Conservation (phyloP, 305 asterid genomes). For the Fraxinus greggii region DNA sequence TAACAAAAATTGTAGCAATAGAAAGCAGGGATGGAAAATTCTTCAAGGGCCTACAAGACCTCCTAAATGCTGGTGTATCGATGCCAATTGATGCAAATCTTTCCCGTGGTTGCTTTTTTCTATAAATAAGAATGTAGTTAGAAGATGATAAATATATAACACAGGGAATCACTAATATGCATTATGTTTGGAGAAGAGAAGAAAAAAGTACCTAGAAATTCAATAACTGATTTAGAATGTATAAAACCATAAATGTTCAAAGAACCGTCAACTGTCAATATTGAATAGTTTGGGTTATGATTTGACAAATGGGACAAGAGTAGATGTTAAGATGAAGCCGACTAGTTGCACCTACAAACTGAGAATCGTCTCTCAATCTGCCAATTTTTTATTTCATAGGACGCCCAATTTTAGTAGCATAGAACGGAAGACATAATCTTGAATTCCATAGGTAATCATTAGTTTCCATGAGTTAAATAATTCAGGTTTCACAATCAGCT, state of each 20-base stretch:
- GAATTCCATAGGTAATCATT: not conserved
- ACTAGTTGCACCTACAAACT: not conserved
- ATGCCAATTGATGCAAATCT: slow-evolving; percentile 72
- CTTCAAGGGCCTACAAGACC: slow-evolving; percentile 30
- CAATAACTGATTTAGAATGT: not conserved
- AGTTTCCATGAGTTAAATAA: not conserved
- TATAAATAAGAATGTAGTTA: slow-evolving; percentile 29
- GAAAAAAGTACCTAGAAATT: not conserved
- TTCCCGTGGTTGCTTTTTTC: slow-evolving; percentile 63
- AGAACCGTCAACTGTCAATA: not conserved
- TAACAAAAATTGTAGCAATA: slow-evolving; percentile 40
- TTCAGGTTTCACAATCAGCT: not conserved
- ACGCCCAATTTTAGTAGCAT: not conserved
- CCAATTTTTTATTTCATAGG: not conserved
- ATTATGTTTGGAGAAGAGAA: not conserved
- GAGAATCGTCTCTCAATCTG: not conserved
- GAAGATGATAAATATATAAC: not conserved
- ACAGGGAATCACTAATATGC: not conserved
- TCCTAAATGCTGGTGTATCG: slow-evolving; percentile 35
- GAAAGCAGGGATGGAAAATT: slow-evolving; percentile 36
- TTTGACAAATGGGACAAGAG: not conserved
- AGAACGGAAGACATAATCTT: not conserved
- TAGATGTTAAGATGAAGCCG: slow-evolving; percentile 2
- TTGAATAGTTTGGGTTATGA: not conserved
- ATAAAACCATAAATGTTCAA: not conserved